Base-by-base conservation (phyloP, 805 yeast species). In the Candida sithepensis region DNA sequence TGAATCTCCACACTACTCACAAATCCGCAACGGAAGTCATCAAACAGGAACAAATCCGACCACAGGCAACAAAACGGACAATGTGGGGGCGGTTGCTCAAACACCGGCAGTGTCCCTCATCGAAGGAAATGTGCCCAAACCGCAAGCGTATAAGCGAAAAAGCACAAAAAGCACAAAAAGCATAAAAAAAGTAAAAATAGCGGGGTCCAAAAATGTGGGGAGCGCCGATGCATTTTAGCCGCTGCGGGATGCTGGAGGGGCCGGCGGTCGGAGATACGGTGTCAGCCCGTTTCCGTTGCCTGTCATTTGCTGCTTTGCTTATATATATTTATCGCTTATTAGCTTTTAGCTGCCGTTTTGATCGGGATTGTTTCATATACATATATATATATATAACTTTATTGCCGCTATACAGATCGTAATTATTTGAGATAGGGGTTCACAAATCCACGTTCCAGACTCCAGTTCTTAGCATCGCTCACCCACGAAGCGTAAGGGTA, bases 401-500 rank as follows among this genome's bases (percentile, higher is more conserved):
- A 26, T 26, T n/a, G n/a, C n/a, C n/a, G n/a, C n/a, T n/a, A n/a
- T n/a, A n/a, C n/a, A n/a, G n/a, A n/a, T n/a, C n/a, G 30, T 26
- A 32, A 34, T 12, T 34, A 34, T 12, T 20, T 26, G 26, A 41
- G 30, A 14, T 28, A 30, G 16, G 47, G 48, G n/a, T 33, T 30
- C 12, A 41, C 48, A 40, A 37, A 53, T 10, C 56, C 56, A 6
- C 38, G 41, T 7, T 44, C 36, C 5, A 43, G 16, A 18, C 37
- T 33, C 39, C 42, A 53, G 34, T 49, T 50, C 2, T 22, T 37
- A 2, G n/a, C 16, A 13, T 44, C 40, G 3, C 34, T 28, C 49
- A 53, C 48, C 60, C 61, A 57, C 2, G 51, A 42, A 14, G 61
- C 59, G 43, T 56, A 59, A 4, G 63, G 63, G 38, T 55, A 59